Conservation (phyloP, 257 asterid species). For the Solanum gandarillasii region DNA sequence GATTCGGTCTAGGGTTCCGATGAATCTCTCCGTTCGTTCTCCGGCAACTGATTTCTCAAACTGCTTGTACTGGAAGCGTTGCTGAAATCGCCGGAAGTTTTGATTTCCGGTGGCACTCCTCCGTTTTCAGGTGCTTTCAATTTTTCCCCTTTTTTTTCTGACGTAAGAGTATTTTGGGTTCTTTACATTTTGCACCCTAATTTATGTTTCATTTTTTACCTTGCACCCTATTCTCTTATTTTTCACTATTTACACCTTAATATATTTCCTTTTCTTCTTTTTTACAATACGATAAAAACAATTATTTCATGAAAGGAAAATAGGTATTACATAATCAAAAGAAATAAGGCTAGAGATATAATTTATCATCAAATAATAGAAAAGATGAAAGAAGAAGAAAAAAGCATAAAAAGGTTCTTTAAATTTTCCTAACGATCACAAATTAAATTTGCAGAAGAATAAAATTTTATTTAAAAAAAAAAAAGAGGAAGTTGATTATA, state of each 20-base stretch:
- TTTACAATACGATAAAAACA: background rate
- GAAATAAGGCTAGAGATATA: background rate
- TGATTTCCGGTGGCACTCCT: background rate
- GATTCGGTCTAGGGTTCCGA: background rate
- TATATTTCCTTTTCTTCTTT: background rate
- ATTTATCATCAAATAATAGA: background rate
- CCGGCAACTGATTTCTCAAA: background rate
- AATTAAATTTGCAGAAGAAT: too few relatives aligned
- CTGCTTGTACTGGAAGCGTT: background rate
- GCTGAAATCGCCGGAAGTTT: background rate
- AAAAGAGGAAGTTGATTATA: too few relatives aligned
- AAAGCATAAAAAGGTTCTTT: background rate
- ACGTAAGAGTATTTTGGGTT: background rate
- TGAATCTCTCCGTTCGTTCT: background rate
- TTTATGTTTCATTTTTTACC: background rate
- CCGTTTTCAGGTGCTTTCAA: background rate
- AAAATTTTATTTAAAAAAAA: too few relatives aligned
- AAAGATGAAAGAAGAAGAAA: too few relatives aligned
- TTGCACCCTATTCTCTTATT: background rate
- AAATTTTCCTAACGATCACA: too few relatives aligned
- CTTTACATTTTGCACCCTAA: background rate
- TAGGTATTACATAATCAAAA: background rate
- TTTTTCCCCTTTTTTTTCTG: background rate
- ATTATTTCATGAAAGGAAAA: background rate
- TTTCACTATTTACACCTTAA: background rate